Evolutionary conservation across 192 early-diverging fungal species (phyloP).

Genomic region (Pilobolus umbonatus): DNA sequence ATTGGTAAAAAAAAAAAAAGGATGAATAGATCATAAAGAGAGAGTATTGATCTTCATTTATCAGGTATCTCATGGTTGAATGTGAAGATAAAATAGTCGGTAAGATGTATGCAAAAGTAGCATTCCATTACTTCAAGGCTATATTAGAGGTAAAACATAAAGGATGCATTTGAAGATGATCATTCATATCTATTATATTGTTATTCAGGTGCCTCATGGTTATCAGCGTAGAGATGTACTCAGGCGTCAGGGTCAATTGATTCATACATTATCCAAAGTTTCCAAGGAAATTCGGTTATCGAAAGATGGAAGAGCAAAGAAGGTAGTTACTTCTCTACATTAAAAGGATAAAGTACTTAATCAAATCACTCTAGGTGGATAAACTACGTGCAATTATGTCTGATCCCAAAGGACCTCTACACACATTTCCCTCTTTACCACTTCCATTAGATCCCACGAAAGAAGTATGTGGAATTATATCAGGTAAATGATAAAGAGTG

Average conservation of each 20-base stretch:
- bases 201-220: constrained; percentile 51
- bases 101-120: constrained; percentile 83
- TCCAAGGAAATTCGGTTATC: constrained; percentile 68
- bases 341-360: not conserved
- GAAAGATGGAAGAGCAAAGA: constrained; percentile 84
- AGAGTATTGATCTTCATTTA: not conserved
- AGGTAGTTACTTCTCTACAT: constrained; percentile 51
- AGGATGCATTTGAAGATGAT: not conserved
- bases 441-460: constrained; percentile 90
- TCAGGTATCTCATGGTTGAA: constrained; percentile 93
- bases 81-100: constrained; percentile 81
- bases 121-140: constrained; percentile 73
- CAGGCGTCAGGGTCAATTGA: constrained; percentile 78
- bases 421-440: constrained; percentile 76
- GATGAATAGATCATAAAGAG: not conserved
- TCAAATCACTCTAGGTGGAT: constrained; percentile 61
- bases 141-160: constrained; percentile 52
- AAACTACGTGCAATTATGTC: constrained; percentile 66
- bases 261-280: constrained; percentile 67
- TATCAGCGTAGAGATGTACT: constrained; percentile 66
- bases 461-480: constrained; percentile 80
- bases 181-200: not conserved
- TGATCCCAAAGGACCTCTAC: constrained; percentile 80
- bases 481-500: constrained; percentile 43
- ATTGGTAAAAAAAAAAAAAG: constrained; percentile 60